Evolutionary conservation across 148 eudicot species (phyloP).

Genomic region (Persicaria tinctoria): DNA sequence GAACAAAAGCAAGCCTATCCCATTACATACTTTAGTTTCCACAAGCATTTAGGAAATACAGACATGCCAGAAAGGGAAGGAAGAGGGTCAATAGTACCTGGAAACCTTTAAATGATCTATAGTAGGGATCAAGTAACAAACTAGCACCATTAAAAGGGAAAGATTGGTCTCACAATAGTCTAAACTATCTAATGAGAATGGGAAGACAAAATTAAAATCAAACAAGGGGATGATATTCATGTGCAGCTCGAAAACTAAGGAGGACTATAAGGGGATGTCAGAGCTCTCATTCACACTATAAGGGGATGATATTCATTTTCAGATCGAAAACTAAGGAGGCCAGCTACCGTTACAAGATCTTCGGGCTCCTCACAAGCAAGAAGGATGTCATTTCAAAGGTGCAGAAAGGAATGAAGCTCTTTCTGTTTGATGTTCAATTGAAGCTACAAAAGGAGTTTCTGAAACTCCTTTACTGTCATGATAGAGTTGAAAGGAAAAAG

Average conservation of each 20-base stretch:
- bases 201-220: too few relatives aligned
- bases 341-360: slow-evolving; percentile 59
- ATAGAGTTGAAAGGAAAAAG: too few relatives aligned
- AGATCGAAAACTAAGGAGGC: slow-evolving; percentile 83
- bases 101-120: slow-evolving; percentile 88
- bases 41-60: neutral
- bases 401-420: slow-evolving; percentile 83
- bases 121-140: slow-evolving; percentile 93
- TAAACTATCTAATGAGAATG: too few relatives aligned
- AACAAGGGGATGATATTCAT: too few relatives aligned
- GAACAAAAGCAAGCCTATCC: too few relatives aligned
- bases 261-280: too few relatives aligned
- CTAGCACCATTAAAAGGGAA: slow-evolving; percentile 25
- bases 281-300: too few relatives aligned
- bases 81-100: slow-evolving; percentile 45
- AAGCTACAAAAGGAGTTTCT: slow-evolving; percentile 22
- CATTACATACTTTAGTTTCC: too few relatives aligned
- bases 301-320: slow-evolving; percentile 97
- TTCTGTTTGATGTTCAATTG: slow-evolving; percentile 70
- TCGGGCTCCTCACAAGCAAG: slow-evolving; percentile 87
- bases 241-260: too few relatives aligned
- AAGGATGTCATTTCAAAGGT: slow-evolving; percentile 58
- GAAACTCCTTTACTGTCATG: too few relatives aligned
- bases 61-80: neutral
- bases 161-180: too few relatives aligned